Base-by-base conservation (phyloP, 1,284 basidiomycete genomes). In the Ustilago bromivora region DNA sequence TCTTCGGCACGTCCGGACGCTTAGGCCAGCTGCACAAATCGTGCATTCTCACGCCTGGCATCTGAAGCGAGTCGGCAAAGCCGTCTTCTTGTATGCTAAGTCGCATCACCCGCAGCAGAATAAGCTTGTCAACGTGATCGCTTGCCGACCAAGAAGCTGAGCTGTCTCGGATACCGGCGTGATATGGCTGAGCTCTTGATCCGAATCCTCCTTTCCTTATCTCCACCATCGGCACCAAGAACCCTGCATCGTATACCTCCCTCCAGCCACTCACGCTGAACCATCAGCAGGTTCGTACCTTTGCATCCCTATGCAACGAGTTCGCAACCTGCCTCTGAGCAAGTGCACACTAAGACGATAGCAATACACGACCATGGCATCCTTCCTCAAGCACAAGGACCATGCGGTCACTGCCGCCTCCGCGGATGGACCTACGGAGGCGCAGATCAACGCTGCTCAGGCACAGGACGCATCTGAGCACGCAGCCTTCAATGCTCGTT, bases 381-480 rank as follows among this genome's bases (percentile, higher is more conserved):
- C 68, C 2, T 52, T 77, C 23, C 52, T 73, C 52, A 72, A 68
- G 43, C 66, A 72, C 49, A 77, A 69, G 56, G 75, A 77, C 51
- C 62, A 73, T 43, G 70, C 70, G 15, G 68, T 49, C 12, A 57
- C 59, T 4, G 46, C 57, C 19, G 55, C 62, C 47, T 54, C 51
- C 23, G 53, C 34, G 23, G 28, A 38, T 23, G 67, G 68, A n/a
- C 66, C 69, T 12, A 36, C 66, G 4, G 47, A 73, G 41, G 60
- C 59, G 12, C 66, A 78, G 61, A 71, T 78, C 64, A 74, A 67
- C 31, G 71, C 64, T 9, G 71, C 71, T 49, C 71, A 65, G 19
- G 68, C 66, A 13, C 67, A 76, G 35, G 76, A 80, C 13, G 70
- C 65, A 8, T 43, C 71, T n/a, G 74, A 84, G 57, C 47, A 57